Base-by-base conservation (phyloP, 805 yeast genomes). In the Blastobotrys terrestris region DNA sequence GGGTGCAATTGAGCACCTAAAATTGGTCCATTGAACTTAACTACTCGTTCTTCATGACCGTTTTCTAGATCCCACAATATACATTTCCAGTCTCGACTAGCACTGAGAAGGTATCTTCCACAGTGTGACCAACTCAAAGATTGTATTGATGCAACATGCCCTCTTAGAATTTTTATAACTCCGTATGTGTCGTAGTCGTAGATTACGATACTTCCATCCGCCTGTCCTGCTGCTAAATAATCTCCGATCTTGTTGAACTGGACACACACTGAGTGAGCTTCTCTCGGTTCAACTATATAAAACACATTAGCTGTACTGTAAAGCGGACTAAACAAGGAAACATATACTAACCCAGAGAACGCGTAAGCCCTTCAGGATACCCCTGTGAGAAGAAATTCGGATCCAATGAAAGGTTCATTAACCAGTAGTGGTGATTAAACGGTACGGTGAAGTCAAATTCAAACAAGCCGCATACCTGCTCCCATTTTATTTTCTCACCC, bases 371-470 rank as follows among this genome's bases (percentile, higher is more conserved):
- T 55, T 91, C 96, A 0, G 98, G 98, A 61, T 79, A 91, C 64
- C 91, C 98, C 63, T 88, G 89, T 18, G 95, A 84, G 19, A 92
- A 90, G 1, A 92, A 81, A 67, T 89, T 88, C 2, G 97, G 97
- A 67, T 91, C 98, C 58, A 92, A 75, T 7, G 94, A 76, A 35
- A 90, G 72, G 67, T 91, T 91, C 94, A 87, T 87, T 3, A n/a
- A n/a, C n/a, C n/a, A n/a, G n/a, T n/a, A 20, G 48, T 39, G 20
- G 46, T 31, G 48, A 26, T 18, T 39, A 47, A 16, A 43, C 16
- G n/a, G n/a, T n/a, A n/a, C n/a, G n/a, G n/a, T n/a, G n/a, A n/a
- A n/a, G n/a, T n/a, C n/a, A n/a, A n/a, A n/a, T n/a, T n/a, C n/a
- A n/a, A n/a, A n/a, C 8, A 26, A 26, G 35, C 35, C 35, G 35